These are phyloP conservation scores for Fusarium floridanum DNA, from an alignment of 2,329 filamentous ascomycete genomes.

Conservation along the genomic window DNA sequence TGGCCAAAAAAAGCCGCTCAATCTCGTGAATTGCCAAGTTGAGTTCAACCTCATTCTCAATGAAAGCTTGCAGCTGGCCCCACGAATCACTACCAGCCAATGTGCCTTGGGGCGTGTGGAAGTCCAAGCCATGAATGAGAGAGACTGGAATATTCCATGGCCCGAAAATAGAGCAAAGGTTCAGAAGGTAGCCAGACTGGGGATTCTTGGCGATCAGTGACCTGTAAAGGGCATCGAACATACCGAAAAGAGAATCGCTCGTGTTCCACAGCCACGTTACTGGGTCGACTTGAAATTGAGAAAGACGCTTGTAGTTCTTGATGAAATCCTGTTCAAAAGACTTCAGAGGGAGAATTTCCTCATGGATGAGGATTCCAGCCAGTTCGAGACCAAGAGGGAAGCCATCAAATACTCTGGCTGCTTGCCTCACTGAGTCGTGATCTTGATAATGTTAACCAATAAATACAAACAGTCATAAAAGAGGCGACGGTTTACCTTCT, in stretches of 20 bases:
- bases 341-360: not conserved
- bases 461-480: no score
- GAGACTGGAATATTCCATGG: not conserved
- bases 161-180: not conserved
- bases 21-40: not conserved
- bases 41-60: not conserved
- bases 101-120: not conserved
- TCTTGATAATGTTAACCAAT: not conserved
- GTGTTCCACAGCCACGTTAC: not conserved
- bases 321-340: not conserved
- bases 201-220: not conserved
- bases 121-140: not conserved
- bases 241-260: not conserved
- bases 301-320: not conserved
- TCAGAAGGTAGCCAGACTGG: not conserved
- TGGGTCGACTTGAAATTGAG: not conserved
- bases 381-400: slow-evolving; percentile 6
- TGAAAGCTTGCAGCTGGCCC: not conserved
- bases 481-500: not conserved
- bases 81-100: not conserved
- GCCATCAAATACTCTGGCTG: not conserved
- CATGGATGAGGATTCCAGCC: not conserved
- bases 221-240: not conserved
- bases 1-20: not conserved
- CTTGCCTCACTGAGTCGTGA: not conserved